Percentiles rank a stretch among this genome's conserved stretches.
phyloP scores from a whole-genome alignment of 164 flowering plant genomes.

The Aristolochia californica region DNA sequence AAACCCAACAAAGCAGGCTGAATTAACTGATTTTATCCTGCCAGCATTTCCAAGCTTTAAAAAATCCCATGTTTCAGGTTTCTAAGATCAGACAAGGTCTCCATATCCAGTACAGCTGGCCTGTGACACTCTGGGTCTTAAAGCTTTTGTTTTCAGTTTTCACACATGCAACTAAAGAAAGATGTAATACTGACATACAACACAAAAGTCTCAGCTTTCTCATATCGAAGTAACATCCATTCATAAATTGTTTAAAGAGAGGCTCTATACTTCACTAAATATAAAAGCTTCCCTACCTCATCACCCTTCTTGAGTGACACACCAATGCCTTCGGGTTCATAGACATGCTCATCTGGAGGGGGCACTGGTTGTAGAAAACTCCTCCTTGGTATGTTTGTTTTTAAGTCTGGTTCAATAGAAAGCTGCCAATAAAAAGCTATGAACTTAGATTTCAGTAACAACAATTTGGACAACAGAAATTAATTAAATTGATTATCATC shows the following conservation, averaged over 20 bases:
- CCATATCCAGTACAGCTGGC: no score
- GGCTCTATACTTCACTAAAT: neutral
- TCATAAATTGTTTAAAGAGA: neutral
- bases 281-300: conserved; percentile 36
- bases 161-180: no score
- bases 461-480: neutral
- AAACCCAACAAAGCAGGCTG: no score
- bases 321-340: conserved; percentile 69
- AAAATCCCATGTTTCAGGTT: no score
- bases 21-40: no score
- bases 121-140: no score
- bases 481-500: neutral
- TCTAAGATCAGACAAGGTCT: no score
- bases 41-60: no score
- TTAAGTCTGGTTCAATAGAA: conserved; percentile 70
- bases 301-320: conserved; percentile 67
- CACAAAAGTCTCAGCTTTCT: no score
- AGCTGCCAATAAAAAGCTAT: conserved; percentile 42
- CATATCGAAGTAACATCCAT: no score
- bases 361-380: conserved; percentile 36
- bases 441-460: neutral
- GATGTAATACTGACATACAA: no score
- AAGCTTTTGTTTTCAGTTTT: no score
- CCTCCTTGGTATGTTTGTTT: conserved; percentile 60
- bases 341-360: conserved; percentile 63